Evolutionary conservation across 164 flowering plant species (phyloP).

Genomic region (Litsea cubeba): DNA sequence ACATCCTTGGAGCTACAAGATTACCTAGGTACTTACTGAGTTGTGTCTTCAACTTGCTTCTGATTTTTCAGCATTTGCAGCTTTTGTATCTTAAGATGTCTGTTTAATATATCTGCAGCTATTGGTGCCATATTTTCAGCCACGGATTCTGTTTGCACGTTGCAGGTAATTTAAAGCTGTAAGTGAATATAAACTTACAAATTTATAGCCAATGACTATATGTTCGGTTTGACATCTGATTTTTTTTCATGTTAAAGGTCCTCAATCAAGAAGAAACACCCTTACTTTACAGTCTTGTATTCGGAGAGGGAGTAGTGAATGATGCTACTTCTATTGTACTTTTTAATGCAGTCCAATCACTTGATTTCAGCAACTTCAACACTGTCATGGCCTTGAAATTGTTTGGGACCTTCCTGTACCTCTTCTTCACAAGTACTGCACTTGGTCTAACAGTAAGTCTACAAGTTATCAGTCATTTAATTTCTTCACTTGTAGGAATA

Average conservation of each 20-base stretch:
- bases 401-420: slow-evolving; percentile 54
- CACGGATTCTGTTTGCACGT: slow-evolving; percentile 89
- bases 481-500: background rate
- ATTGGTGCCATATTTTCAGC: slow-evolving; percentile 89
- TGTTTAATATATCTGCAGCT: slow-evolving; percentile 32
- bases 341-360: slow-evolving; percentile 77
- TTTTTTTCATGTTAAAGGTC: slow-evolving; percentile 36
- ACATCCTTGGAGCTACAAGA: slow-evolving; percentile 34
- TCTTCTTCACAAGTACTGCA: slow-evolving; percentile 66
- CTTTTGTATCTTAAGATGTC: background rate
- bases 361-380: slow-evolving; percentile 49
- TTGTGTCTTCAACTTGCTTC: background rate
- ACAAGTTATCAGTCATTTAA: background rate
- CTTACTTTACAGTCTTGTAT: slow-evolving; percentile 79
- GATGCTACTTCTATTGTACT: slow-evolving; percentile 94
- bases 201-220: background rate
- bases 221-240: background rate
- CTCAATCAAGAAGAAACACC: slow-evolving; percentile 88
- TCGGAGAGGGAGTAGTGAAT: slow-evolving; percentile 89
- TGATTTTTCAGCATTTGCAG: background rate
- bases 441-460: slow-evolving; percentile 62
- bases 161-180: slow-evolving; percentile 47
- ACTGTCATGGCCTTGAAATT: slow-evolving; percentile 39
- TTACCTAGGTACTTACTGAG: slow-evolving; percentile 40
- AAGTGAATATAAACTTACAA: background rate